Conservation (phyloP, 345 rosid species). For the Ceriops zippeliana region DNA sequence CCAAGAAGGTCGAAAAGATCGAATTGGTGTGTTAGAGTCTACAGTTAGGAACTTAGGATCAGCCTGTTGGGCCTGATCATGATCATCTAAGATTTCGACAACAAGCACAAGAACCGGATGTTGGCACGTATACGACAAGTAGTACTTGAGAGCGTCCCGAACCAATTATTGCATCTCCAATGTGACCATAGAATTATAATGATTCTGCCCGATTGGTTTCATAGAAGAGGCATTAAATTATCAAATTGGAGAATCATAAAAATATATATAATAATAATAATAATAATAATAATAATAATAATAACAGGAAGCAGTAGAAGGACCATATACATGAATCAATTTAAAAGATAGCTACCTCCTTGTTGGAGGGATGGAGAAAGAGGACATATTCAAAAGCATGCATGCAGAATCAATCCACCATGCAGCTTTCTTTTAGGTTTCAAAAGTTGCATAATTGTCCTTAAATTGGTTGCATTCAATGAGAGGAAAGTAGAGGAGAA, state of each 20-base stretch:
- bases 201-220: conserved; percentile 30
- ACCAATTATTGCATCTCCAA: conserved; percentile 13
- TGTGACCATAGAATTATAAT: conserved; percentile 8
- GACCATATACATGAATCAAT: conserved; percentile 20
- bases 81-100: neutral
- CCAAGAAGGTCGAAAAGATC: too few species aligned
- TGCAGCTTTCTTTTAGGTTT: conserved; percentile 53
- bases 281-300: neutral
- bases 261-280: neutral
- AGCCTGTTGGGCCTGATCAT: too few species aligned
- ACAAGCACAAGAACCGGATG: conserved; percentile 9
- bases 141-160: conserved; percentile 6
- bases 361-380: conserved; percentile 21
- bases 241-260: too few species aligned
- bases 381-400: conserved; percentile 30
- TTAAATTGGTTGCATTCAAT: conserved; percentile 46
- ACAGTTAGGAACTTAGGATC: too few species aligned
- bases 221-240: conserved; percentile 4
- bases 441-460: conserved; percentile 57
- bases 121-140: conserved; percentile 22
- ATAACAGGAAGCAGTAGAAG: conserved; percentile 3
- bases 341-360: neutral
- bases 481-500: conserved; percentile 28
- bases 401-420: conserved; percentile 38
- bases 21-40: too few species aligned